phyloP scores from a whole-genome alignment of 495 filamentous ascomycete species.

The Cetradonia linearis region DNA sequence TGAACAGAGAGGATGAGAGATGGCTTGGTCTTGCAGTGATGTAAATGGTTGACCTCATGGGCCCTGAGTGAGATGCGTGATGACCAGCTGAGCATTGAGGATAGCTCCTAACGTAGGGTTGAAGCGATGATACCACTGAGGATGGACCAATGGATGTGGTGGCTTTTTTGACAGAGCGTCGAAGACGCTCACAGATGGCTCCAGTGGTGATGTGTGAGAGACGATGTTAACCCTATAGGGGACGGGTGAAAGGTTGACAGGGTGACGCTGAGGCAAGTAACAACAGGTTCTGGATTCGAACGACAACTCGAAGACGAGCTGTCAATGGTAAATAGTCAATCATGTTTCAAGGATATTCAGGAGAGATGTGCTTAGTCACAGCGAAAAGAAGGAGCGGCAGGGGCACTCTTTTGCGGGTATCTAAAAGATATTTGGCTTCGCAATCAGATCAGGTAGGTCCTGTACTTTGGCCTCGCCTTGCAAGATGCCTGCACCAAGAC shows the following conservation, averaged over 20 bases:
- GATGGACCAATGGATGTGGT: background rate
- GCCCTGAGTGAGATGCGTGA: background rate
- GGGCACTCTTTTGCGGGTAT: background rate
- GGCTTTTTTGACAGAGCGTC: background rate
- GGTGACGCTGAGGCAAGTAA: background rate
- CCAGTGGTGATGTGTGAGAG: background rate
- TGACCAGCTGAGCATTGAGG: background rate
- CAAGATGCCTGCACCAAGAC: conserved; percentile 38
- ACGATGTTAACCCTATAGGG: background rate
- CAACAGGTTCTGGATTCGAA: background rate
- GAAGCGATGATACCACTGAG: background rate
- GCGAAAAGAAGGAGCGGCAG: background rate
- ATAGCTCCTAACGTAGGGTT: background rate
- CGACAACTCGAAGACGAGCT: too few relatives aligned
- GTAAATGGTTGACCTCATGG: background rate
- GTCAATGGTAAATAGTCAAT: too few relatives aligned
- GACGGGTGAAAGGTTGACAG: background rate
- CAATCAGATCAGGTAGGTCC: conserved; percentile 50
- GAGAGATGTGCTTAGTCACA: too few relatives aligned
- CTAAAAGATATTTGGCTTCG: conserved; percentile 10
- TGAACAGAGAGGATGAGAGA: background rate
- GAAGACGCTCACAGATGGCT: background rate
- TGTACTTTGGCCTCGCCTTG: conserved; percentile 47
- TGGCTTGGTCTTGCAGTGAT: too few relatives aligned
- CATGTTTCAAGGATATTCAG: too few relatives aligned